Percentiles rank a stretch among this genome's conserved stretches.
Evolutionary conservation across 2,329 filamentous ascomycete genomes (phyloP).

Genomic region (Clathrospora elynae): DNA sequence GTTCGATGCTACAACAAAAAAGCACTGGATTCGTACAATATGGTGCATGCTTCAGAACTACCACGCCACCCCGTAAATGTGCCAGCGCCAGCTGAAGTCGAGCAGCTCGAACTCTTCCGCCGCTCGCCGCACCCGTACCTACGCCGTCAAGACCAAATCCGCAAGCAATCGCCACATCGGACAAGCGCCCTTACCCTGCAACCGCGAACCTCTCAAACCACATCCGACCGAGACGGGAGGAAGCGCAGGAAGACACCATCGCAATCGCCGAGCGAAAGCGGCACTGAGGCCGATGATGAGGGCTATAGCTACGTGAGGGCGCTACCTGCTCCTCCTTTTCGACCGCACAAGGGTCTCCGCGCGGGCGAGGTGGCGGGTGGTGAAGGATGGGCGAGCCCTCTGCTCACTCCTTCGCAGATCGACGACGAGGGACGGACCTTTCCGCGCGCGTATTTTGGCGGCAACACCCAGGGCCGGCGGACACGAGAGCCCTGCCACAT

Average conservation of each 20-base stretch:
- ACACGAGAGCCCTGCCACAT: constrained; percentile 28
- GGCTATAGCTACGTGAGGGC: constrained; percentile 76
- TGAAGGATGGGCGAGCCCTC: constrained; percentile 46
- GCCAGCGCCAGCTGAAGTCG: constrained; percentile 29
- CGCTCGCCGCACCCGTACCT: constrained; percentile 49
- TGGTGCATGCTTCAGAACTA: constrained; percentile 17
- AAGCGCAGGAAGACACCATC: constrained; percentile 36
- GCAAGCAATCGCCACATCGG: constrained; percentile 21
- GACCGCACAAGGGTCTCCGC: constrained; percentile 77
- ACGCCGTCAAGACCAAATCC: constrained; percentile 37
- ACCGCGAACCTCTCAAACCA: constrained; percentile 22
- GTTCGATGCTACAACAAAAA: neutral
- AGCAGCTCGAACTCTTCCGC: constrained; percentile 43
- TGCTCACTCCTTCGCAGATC: constrained; percentile 55
- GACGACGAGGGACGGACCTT: constrained; percentile 53
- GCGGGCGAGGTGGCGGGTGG: constrained; percentile 42
- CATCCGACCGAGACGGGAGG: constrained; percentile 34
- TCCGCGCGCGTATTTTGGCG: constrained; percentile 46
- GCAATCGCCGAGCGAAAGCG: constrained; percentile 74
- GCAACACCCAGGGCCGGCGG: constrained; percentile 22
- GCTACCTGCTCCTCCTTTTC: constrained; percentile 75
- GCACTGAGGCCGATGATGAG: constrained; percentile 94
- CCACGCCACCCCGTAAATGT: constrained; percentile 27
- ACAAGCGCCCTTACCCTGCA: constrained; percentile 11
- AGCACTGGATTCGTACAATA: constrained; percentile 2